Evolutionary conservation across 768 basidiomycete genomes (phyloP), one percentile per base, ranked within the genome.

Genomic region (button mushroom (Agaricus bisporus)): DNA sequence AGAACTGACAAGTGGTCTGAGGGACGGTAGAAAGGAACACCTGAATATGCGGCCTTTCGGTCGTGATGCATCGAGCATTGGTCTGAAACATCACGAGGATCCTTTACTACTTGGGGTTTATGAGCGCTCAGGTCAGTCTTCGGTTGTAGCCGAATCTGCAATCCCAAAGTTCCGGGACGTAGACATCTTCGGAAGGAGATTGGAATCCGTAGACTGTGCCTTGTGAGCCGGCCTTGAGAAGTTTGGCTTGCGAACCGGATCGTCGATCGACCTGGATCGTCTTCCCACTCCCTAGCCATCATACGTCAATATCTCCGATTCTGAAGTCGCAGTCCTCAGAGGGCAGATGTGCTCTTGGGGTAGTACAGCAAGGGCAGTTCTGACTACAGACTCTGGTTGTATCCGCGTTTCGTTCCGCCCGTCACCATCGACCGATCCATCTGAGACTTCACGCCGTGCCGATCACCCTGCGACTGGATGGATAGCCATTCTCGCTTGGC

Each of bases 101-200:
- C 60, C 59, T 55, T 59, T 61, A 60, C 57, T 53, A 63, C 68
- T 65, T 66, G 68, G 67, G 63, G 60, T 68, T 69, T 69, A 65
- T 67, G 68, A 36, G 51, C 64, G 67, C 66, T 62, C 61, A 61
- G 58, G 62, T 61, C 61, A 28, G 35, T 63, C 66, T 68, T 72
- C 70, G 68, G 70, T 63, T 73, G 73, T 78, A 72, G 74, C 76
- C 73, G 74, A 71, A 78, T 69, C 65, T 64, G 72, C 75, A 68
- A 73, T 67, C 63, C 71, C 68, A 70, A 32, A 71, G 76, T 73
- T 75, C 72, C 74, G 76, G 70, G 68, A 61, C 65, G 65, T 65
- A 67, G 65, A 70, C 70, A 73, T 69, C 66, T 70, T 54, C 69
- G 71, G 70, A 69, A 72, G 70, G 66, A 60, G 73, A 69, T 72